These are phyloP conservation scores for Magnaporthales sp. DNA, from an alignment of 2,329 filamentous ascomycete genomes.

Conservation along the genomic window DNA sequence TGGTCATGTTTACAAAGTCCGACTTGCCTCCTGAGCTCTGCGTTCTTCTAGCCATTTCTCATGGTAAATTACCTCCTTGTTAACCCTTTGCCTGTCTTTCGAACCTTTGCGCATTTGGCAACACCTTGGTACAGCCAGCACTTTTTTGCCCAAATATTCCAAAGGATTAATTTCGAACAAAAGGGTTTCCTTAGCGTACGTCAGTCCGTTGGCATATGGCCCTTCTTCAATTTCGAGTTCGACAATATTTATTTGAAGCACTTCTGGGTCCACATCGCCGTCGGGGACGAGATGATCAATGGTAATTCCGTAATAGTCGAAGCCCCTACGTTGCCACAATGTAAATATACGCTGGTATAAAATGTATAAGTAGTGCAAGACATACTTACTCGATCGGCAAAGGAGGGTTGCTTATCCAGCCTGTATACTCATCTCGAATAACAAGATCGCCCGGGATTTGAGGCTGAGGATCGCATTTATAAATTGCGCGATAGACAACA, in stretches of 20 bases:
- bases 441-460: too few species aligned
- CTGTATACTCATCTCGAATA: neutral
- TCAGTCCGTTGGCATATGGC: conserved; percentile 6
- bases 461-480: too few species aligned
- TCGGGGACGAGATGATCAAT: conserved; percentile 29
- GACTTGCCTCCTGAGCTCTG: too few species aligned
- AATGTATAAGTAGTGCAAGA: conserved; percentile 27
- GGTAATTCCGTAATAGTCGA: too few species aligned
- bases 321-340: too few species aligned
- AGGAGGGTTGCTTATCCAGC: neutral
- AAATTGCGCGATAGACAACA: too few species aligned
- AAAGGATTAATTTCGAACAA: conserved; percentile 24
- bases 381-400: neutral
- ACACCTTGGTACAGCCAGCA: too few species aligned
- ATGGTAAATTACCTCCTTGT: conserved; percentile 11
- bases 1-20: too few species aligned
- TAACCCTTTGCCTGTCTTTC: conserved; percentile 22
- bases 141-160: conserved; percentile 28
- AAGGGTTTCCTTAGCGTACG: conserved; percentile 25
- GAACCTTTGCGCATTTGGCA: conserved; percentile 28
- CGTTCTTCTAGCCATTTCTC: conserved; percentile 10
- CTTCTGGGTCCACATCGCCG: conserved; percentile 27
- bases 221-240: conserved; percentile 28
- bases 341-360: too few species aligned
- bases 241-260: conserved; percentile 31